phyloP scores from a whole-genome alignment of 1,284 basidiomycete species.

The Apiotrichum gamsii region DNA sequence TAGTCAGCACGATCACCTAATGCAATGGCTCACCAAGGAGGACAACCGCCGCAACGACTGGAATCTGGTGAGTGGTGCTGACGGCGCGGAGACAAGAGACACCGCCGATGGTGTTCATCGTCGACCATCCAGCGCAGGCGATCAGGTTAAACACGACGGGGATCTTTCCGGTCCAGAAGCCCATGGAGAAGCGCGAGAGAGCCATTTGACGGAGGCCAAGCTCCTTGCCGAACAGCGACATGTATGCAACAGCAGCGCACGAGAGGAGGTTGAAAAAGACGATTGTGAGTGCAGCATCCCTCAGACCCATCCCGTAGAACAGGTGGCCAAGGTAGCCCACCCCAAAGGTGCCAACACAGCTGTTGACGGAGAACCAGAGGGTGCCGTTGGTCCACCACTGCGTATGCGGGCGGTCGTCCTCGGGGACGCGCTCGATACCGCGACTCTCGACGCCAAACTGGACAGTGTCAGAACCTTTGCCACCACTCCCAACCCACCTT shows the following conservation, averaged over 20 bases:
- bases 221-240: conserved; percentile 68
- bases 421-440: conserved; percentile 32
- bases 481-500: background rate
- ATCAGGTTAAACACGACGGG: conserved; percentile 1
- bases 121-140: conserved; percentile 1
- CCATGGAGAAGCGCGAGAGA: conserved; percentile 65
- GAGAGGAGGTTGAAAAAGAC: conserved; percentile 16
- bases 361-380: conserved; percentile 4
- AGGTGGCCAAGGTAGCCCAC: conserved; percentile 3
- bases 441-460: conserved; percentile 25
- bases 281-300: conserved; percentile 8
- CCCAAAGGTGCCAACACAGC: conserved; percentile 2
- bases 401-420: conserved; percentile 16
- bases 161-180: conserved; percentile 4
- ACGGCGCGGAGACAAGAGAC: background rate
- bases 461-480: background rate
- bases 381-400: conserved; percentile 3
- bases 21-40: conserved; percentile 1
- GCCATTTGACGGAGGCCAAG: conserved; percentile 77
- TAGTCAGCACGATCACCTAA: too few species aligned
- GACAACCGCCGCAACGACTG: background rate
- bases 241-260: conserved; percentile 19
- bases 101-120: conserved; percentile 2
- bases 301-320: background rate
- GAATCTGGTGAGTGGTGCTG: background rate